A percentile compares a stretch with the other conserved stretches of the same genome.
phyloP scores from a whole-genome alignment of 2,329 filamentous ascomycete species.

The Dactylellina drechsleri region DNA sequence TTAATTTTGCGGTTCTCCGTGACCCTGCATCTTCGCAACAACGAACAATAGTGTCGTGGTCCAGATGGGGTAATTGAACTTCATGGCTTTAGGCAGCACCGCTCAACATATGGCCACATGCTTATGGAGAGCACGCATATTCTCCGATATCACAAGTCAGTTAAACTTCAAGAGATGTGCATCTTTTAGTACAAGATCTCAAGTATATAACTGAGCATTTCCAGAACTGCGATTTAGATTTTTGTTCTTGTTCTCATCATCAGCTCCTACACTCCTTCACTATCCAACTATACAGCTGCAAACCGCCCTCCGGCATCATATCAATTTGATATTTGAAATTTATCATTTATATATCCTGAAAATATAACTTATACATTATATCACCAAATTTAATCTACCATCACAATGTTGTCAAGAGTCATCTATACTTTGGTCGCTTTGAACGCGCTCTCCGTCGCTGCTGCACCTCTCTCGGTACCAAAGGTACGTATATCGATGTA shows the following conservation, averaged over 20 bases:
- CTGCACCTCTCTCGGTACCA: constrained; percentile 1
- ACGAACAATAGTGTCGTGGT: background rate
- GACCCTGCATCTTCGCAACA: background rate
- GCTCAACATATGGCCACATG: background rate
- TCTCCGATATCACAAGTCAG: background rate
- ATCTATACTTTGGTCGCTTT: constrained; percentile 14
- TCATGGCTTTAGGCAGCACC: background rate
- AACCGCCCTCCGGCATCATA: constrained; percentile 2
- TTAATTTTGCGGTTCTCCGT: constrained; percentile 6
- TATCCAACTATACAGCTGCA: background rate
- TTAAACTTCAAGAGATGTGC: background rate
- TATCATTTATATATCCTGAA: background rate
- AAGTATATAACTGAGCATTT: background rate
- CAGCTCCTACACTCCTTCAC: constrained; percentile 1
- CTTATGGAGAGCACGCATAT: background rate
- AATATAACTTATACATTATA: background rate
- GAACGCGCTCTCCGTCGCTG: constrained; percentile 10
- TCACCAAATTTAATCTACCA: background rate
- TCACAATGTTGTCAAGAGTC: constrained; percentile 7
- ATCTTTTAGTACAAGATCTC: background rate
- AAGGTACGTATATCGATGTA: too few species aligned
- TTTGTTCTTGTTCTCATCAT: background rate
- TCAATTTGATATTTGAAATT: constrained; percentile 4
- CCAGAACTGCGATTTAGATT: background rate
- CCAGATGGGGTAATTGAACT: background rate